Percentiles rank a stretch among this genome's conserved stretches.
phyloP scores from a whole-genome alignment of 768 basidiomycete genomes.

The Boletus subcaerulescens region DNA sequence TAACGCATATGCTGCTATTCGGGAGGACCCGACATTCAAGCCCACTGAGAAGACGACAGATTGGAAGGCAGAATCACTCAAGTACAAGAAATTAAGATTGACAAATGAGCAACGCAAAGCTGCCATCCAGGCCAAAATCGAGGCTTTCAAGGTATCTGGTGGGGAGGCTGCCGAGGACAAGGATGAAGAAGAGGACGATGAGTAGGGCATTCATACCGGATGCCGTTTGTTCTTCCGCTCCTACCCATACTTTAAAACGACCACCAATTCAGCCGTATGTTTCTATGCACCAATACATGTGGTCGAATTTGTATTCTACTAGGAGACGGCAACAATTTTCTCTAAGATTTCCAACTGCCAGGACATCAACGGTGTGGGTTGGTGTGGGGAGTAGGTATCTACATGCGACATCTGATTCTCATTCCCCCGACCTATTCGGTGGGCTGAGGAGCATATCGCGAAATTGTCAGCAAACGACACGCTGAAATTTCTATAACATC shows the following conservation, averaged over 20 bases:
- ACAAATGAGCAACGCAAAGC: conserved; percentile 74
- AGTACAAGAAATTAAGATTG: conserved; percentile 67
- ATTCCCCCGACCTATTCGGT: conserved; percentile 43
- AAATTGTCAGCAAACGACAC: conserved; percentile 52
- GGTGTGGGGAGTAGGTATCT: conserved; percentile 39
- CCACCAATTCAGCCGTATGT: conserved; percentile 18
- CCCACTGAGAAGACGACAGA: conserved; percentile 85
- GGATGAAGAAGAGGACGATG: conserved; percentile 39
- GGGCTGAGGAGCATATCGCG: conserved; percentile 56
- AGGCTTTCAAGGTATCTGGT: conserved; percentile 77
- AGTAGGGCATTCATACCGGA: conserved; percentile 42
- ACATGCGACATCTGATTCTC: conserved; percentile 39
- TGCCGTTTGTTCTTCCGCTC: background rate
- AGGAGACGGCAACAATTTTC: conserved; percentile 31
- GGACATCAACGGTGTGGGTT: conserved; percentile 39
- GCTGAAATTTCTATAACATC: conserved; percentile 55
- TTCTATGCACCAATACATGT: conserved; percentile 12
- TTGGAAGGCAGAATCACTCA: conserved; percentile 85
- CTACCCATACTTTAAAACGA: conserved; percentile 11
- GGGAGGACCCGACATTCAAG: conserved; percentile 90
- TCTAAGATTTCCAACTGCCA: conserved; percentile 57
- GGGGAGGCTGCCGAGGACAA: conserved; percentile 45
- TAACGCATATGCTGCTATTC: conserved; percentile 91
- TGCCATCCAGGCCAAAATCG: conserved; percentile 84
- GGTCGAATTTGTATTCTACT: conserved; percentile 8